These are phyloP conservation scores for Chlamydomonas applanata DNA, from an alignment of 139 green algal genomes.

Conservation along the genomic window DNA sequence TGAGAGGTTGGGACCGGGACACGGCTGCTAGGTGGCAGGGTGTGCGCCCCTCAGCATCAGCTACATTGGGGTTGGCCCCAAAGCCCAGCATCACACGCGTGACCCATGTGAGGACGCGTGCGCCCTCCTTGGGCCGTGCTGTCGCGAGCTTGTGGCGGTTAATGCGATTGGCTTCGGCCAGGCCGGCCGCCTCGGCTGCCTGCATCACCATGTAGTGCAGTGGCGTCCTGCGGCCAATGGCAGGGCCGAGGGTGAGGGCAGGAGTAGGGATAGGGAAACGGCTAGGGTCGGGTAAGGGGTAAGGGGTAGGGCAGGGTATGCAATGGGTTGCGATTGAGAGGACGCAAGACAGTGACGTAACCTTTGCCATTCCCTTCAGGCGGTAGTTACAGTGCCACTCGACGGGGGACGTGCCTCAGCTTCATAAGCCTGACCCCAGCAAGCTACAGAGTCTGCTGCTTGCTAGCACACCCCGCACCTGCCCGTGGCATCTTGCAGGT, in stretches of 20 bases:
- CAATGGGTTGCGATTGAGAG: no score
- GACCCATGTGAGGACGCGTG: not conserved
- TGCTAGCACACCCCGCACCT: not conserved
- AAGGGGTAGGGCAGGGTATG: no score
- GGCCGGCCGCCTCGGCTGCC: not conserved
- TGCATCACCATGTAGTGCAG: conserved; percentile 23
- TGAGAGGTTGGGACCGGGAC: conserved; percentile 5
- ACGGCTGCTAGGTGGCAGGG: conserved; percentile 18
- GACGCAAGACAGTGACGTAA: not conserved
- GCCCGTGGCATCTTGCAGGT: conserved; percentile 7
- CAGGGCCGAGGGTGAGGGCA: no score
- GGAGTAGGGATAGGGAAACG: no score
- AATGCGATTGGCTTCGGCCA: conserved; percentile 20
- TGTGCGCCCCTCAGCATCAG: not conserved
- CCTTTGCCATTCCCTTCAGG: no score
- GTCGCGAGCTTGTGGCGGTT: conserved; percentile 28
- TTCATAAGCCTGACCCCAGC: no score
- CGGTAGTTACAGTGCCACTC: no score
- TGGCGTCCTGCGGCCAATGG: conserved; percentile 2
- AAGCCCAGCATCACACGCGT: conserved; percentile 13
- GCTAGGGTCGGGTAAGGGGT: no score
- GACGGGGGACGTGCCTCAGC: no score
- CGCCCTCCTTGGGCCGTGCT: conserved; percentile 1
- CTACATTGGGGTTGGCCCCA: conserved; percentile 5
- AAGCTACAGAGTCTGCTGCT: no score